phyloP scores from a whole-genome alignment of 768 basidiomycete genomes.

The Calocera cornea region DNA sequence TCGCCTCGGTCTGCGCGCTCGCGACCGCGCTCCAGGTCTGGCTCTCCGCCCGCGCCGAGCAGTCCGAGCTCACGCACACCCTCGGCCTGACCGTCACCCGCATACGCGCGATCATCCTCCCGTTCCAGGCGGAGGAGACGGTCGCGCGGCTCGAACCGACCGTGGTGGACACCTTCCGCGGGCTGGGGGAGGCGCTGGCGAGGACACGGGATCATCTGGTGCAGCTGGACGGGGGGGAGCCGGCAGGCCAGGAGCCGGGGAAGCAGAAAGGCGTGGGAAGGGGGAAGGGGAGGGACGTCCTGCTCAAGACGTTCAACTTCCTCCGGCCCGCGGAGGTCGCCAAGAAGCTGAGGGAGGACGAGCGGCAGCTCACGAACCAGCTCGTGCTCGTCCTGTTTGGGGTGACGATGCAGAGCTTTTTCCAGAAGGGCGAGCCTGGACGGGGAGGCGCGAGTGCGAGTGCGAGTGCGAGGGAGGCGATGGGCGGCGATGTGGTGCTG shows the following conservation, averaged over 20 bases:
- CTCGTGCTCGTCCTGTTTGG: not conserved
- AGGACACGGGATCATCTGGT: not conserved
- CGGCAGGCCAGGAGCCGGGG: not conserved
- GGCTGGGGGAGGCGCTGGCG: not conserved
- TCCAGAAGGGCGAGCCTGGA: not conserved
- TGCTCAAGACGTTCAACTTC: not conserved
- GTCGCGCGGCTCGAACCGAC: not conserved
- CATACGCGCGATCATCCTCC: not conserved
- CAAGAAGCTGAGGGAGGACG: not conserved
- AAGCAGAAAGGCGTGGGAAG: not conserved
- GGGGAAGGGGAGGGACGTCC: not conserved
- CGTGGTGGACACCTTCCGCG: not conserved
- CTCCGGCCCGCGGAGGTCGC: not conserved
- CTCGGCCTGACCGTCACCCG: not conserved
- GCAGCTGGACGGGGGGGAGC: not conserved
- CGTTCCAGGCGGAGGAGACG: not conserved
- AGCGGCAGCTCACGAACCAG: not conserved
- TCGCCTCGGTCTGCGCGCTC: not conserved
- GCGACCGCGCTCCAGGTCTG: not conserved
- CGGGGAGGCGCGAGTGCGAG: no score
- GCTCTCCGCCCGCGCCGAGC: not conserved
- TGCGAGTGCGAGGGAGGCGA: not conserved
- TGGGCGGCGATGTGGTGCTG: not conserved
- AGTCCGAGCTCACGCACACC: not conserved
- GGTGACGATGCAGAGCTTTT: not conserved